Evolutionary conservation across 306 rosid species (phyloP).

Genomic region (Clitoria ternatea): DNA sequence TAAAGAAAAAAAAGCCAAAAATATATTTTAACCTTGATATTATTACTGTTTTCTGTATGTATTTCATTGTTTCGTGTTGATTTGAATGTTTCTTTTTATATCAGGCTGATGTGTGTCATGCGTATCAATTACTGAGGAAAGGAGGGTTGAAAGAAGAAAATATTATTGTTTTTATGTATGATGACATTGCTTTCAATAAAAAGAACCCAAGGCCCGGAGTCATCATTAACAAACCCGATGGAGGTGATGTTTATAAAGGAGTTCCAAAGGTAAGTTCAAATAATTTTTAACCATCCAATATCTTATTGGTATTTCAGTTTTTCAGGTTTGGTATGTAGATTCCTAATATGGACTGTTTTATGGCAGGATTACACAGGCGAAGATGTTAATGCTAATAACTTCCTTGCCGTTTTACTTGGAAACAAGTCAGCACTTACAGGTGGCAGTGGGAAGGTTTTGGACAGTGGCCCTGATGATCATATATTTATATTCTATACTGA

Average conservation of each 20-base stretch:
- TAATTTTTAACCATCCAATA: neutral
- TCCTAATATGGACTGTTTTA: slow-evolving; percentile 16
- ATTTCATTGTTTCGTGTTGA: slow-evolving; percentile 9
- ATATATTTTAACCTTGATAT: neutral
- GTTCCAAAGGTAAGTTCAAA: slow-evolving; percentile 75
- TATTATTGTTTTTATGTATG: slow-evolving; percentile 95
- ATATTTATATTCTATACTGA: slow-evolving; percentile 80
- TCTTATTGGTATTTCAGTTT: too few relatives aligned
- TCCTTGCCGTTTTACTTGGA: slow-evolving; percentile 82
- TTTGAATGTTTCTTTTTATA: neutral
- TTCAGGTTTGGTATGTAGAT: neutral
- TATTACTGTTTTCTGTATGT: neutral
- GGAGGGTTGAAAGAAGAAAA: slow-evolving; percentile 94
- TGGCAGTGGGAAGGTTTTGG: slow-evolving; percentile 93
- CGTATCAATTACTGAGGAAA: slow-evolving; percentile 77
- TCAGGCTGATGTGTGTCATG: slow-evolving; percentile 93
- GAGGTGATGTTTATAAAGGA: slow-evolving; percentile 81
- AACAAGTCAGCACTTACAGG: slow-evolving; percentile 71
- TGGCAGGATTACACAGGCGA: slow-evolving; percentile 83
- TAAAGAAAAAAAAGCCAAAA: neutral
- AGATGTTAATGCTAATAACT: slow-evolving; percentile 65
- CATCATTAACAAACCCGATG: slow-evolving; percentile 85
- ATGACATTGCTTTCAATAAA: slow-evolving; percentile 69
- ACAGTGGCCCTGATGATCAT: slow-evolving; percentile 93
- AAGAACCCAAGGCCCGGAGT: slow-evolving; percentile 92